Evolutionary conservation across 352 stramenopile genomes (phyloP).

Genomic region (Phytopythium montanum): DNA sequence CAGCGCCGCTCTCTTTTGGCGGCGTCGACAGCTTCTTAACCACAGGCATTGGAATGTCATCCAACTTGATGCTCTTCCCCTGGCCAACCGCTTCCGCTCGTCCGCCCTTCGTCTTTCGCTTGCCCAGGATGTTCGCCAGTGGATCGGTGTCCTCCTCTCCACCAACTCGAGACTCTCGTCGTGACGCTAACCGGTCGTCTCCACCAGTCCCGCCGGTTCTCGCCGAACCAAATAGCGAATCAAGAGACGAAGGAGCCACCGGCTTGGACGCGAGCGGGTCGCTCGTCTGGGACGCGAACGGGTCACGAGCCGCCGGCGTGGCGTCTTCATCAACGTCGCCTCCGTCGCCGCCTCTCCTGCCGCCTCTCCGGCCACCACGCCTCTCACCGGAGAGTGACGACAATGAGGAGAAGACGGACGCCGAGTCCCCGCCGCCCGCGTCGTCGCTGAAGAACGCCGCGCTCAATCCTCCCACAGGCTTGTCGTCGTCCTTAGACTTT

Average conservation of each 20-base stretch:
- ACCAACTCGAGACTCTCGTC: not conserved
- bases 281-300: slow-evolving; percentile 1
- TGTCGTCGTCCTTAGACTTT: slow-evolving; percentile 14
- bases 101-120: not conserved
- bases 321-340: not conserved
- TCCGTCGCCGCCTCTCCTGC: not conserved
- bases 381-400: slow-evolving; percentile 22
- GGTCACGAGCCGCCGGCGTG: not conserved
- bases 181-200: not conserved
- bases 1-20: not conserved
- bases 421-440: not conserved
- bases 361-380: slow-evolving; percentile 9
- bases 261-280: not conserved
- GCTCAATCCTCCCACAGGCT: slow-evolving; percentile 14
- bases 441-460: slow-evolving; percentile 37
- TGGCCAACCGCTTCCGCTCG: not conserved
- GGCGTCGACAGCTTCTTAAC: not conserved
- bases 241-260: not conserved
- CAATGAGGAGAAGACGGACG: slow-evolving; percentile 19
- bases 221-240: slow-evolving; percentile 13
- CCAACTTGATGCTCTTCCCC: not conserved
- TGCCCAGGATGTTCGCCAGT: not conserved
- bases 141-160: not conserved
- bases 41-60: not conserved
- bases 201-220: not conserved